A percentile compares a stretch with the other conserved stretches of the same genome.
phyloP scores from a whole-genome alignment of 129 eudicot genomes.

The Deinandra increscens region DNA sequence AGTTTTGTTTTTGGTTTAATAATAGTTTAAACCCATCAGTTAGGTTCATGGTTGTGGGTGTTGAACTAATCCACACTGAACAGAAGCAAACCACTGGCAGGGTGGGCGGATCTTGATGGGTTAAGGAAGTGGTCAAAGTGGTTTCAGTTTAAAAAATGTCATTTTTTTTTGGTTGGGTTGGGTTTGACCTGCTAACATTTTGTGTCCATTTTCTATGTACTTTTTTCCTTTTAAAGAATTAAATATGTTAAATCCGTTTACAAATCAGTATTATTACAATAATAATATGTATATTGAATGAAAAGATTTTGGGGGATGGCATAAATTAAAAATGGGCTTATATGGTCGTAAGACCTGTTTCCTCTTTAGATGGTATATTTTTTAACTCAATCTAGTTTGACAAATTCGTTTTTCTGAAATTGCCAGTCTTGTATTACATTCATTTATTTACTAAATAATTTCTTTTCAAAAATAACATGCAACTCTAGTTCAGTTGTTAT shows the following conservation, averaged over 20 bases:
- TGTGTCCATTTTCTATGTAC: background rate
- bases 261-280: background rate
- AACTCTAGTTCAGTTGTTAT: background rate
- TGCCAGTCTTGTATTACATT: background rate
- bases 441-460: background rate
- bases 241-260: background rate
- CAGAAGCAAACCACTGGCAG: background rate
- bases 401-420: background rate
- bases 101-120: too few species aligned
- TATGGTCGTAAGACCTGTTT: background rate
- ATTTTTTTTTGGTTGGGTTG: background rate
- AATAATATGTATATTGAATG: background rate
- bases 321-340: background rate
- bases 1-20: background rate
- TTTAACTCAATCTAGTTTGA: background rate
- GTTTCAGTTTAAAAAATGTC: too few species aligned
- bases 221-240: background rate
- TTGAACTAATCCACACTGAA: background rate
- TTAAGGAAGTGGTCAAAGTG: too few species aligned
- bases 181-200: background rate
- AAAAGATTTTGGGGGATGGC: background rate
- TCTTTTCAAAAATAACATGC: background rate
- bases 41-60: constrained; percentile 4
- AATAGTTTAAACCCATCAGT: background rate
- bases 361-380: background rate